These are phyloP conservation scores for Hanseniaspora taiwanica DNA, from an alignment of 805 yeast genomes.

Conservation along the genomic window DNA sequence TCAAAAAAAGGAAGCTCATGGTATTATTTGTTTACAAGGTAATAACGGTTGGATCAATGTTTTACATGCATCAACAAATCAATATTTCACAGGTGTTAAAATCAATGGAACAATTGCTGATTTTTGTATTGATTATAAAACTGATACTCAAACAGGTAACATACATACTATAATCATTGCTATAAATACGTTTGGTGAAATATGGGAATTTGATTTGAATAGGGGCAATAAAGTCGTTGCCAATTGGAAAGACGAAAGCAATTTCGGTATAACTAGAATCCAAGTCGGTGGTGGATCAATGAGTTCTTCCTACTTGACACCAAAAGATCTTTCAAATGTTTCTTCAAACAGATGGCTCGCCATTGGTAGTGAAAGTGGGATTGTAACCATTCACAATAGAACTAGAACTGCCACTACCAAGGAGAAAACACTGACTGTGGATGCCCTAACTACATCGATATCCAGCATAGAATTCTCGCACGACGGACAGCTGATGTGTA, in stretches of 20 bases:
- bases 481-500: constrained; percentile 81
- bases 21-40: constrained; percentile 59
- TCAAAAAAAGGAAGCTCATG: constrained; percentile 8
- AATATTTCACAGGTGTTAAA: constrained; percentile 77
- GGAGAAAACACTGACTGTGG: constrained; percentile 26
- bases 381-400: constrained; percentile 74
- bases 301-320: constrained; percentile 17
- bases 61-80: constrained; percentile 64
- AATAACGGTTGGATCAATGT: constrained; percentile 86
- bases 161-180: constrained; percentile 33
- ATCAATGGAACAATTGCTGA: constrained; percentile 80
- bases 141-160: constrained; percentile 11
- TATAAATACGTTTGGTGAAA: constrained; percentile 68
- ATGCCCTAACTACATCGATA: constrained; percentile 70
- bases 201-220: constrained; percentile 69
- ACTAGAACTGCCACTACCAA: constrained; percentile 13
- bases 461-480: constrained; percentile 60
- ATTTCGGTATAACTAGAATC: constrained; percentile 68
- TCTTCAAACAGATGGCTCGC: constrained; percentile 64
- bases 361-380: constrained; percentile 77
- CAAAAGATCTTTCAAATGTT: constrained; percentile 9
- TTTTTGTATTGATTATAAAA: constrained; percentile 31
- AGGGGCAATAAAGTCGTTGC: constrained; percentile 35
- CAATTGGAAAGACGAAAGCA: constrained; percentile 80
- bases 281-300: constrained; percentile 49